Percentiles rank a stretch among this genome's conserved stretches.
Evolutionary conservation across 2,329 filamentous ascomycete species (phyloP).

Genomic region (Metarhizium humberi): DNA sequence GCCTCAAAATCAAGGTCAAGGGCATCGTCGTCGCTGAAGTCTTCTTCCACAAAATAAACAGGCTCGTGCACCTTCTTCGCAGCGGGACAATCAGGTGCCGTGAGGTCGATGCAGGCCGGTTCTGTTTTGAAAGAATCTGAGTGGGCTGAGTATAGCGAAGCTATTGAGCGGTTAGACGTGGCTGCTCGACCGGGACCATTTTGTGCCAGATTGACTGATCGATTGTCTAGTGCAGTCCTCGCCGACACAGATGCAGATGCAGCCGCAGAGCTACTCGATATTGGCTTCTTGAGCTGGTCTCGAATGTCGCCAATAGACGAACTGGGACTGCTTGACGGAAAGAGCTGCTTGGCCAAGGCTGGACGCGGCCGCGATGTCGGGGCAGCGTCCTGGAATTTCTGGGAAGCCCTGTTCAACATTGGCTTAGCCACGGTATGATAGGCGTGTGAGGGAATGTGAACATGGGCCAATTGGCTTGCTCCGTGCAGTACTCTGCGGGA

Average conservation of each 20-base stretch:
- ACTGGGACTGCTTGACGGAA: slow-evolving; percentile 47
- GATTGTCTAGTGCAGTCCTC: slow-evolving; percentile 23
- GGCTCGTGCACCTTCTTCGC: slow-evolving; percentile 19
- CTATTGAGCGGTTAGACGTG: slow-evolving; percentile 4
- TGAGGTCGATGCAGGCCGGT: slow-evolving; percentile 24
- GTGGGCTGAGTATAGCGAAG: slow-evolving; percentile 29
- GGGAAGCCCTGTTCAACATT: slow-evolving; percentile 11
- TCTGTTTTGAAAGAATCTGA: slow-evolving; percentile 36
- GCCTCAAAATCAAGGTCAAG: slow-evolving; percentile 61
- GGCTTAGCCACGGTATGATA: background rate
- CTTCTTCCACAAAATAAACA: slow-evolving; percentile 65
- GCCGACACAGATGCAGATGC: slow-evolving; percentile 23
- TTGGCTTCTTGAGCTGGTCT: slow-evolving; percentile 39
- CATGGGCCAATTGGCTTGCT: slow-evolving; percentile 16
- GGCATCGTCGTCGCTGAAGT: slow-evolving; percentile 78
- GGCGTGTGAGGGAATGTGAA: slow-evolving; percentile 10
- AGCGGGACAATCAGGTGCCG: slow-evolving; percentile 13
- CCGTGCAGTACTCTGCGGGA: slow-evolving; percentile 15
- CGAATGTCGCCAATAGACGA: slow-evolving; percentile 37
- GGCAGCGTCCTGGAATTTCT: slow-evolving; percentile 15
- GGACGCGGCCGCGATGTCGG: slow-evolving; percentile 25
- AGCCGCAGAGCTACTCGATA: slow-evolving; percentile 23
- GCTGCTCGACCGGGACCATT: slow-evolving; percentile 8
- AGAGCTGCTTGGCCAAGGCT: slow-evolving; percentile 39
- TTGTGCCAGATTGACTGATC: slow-evolving; percentile 24